Percentiles rank a stretch among this genome's conserved stretches.
phyloP scores from a whole-genome alignment of 768 basidiomycete genomes.

The Rhodotorula diobovata region DNA sequence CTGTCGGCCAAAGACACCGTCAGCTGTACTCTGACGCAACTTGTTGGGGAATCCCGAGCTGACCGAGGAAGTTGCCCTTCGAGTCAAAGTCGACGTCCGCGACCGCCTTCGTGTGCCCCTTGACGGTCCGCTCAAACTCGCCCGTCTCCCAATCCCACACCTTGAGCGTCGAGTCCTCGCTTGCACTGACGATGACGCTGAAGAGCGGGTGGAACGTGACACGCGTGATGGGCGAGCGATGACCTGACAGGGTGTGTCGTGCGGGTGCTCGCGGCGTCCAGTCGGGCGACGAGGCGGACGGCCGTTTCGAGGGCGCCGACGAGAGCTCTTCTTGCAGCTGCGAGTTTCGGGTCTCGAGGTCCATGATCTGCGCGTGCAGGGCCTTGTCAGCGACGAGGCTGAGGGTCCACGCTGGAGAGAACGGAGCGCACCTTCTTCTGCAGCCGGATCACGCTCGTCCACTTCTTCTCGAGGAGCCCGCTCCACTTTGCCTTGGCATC shows the following conservation, averaged over 20 bases:
- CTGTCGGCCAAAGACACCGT: conserved; percentile 45
- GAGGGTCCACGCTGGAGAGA: background rate
- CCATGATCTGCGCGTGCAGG: conserved; percentile 68
- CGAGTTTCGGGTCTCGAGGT: conserved; percentile 76
- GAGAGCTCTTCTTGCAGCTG: conserved; percentile 71
- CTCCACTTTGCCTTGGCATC: conserved; percentile 82
- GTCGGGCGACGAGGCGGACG: conserved; percentile 55
- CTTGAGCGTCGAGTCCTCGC: conserved; percentile 83
- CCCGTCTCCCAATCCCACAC: conserved; percentile 97
- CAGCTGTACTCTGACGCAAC: conserved; percentile 9
- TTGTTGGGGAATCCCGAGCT: conserved; percentile 21
- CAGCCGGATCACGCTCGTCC: conserved; percentile 90
- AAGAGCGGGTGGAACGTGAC: conserved; percentile 84
- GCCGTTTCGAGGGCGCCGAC: conserved; percentile 51
- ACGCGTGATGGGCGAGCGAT: conserved; percentile 68
- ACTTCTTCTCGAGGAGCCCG: conserved; percentile 91
- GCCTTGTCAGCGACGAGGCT: background rate
- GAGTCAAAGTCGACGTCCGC: conserved; percentile 83
- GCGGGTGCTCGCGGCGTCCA: conserved; percentile 87
- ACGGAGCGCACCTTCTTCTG: conserved; percentile 73
- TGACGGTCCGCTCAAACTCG: conserved; percentile 83
- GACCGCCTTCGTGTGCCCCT: conserved; percentile 84
- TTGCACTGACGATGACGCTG: conserved; percentile 74
- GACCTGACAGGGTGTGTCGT: conserved; percentile 68
- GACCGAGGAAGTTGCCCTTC: conserved; percentile 76